Evolutionary conservation across 129 eudicot species (phyloP), one percentile per base, ranked within the genome.

Genomic region (Flaveria bidentis): DNA sequence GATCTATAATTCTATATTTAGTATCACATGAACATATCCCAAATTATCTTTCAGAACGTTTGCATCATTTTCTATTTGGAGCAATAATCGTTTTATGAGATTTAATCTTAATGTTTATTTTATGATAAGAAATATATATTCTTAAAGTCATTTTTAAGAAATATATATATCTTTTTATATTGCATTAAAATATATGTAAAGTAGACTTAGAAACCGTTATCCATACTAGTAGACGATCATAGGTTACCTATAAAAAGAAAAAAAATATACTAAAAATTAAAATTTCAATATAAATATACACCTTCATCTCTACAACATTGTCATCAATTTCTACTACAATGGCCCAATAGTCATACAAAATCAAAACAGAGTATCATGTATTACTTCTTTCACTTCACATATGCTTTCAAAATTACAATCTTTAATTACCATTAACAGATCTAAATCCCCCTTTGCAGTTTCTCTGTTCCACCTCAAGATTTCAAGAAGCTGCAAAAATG

Each of bases 401-500:
- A 17, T 57, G 47, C 63, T 16, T 39, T n/a, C 51, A 64, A 41
- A 25, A 50, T 30, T 26, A 50, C 67, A 28, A n/a, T 58, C 14
- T 67, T 78, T 69, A 28, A 58, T 55, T 20, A 17, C 11, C 10
- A 30, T 46, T 14, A n/a, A 60, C n/a, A 39, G 5, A 69, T 76
- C 69, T 52, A 1, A 46, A 42, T n/a, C 28, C 58, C 69, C 66
- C 57, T 25, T 52, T 60, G 46, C 79, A 80, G 67, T 25, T 73
- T 58, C 78, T 30, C 74, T 67, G 84, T 73, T 80, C 56, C 74
- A 23, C 49, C 2, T 75, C 70, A 76, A 71, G 73, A 72, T 80
- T 70, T 70, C 36, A 14, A 39, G 11, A 74, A 66, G 67, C 22
- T 50, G n/a, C 23, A n/a, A 76, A 64, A 81, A 93, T 93, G 98